Conservation (phyloP, 2,329 filamentous ascomycete genomes). For the Colletotrichum camelliae region DNA sequence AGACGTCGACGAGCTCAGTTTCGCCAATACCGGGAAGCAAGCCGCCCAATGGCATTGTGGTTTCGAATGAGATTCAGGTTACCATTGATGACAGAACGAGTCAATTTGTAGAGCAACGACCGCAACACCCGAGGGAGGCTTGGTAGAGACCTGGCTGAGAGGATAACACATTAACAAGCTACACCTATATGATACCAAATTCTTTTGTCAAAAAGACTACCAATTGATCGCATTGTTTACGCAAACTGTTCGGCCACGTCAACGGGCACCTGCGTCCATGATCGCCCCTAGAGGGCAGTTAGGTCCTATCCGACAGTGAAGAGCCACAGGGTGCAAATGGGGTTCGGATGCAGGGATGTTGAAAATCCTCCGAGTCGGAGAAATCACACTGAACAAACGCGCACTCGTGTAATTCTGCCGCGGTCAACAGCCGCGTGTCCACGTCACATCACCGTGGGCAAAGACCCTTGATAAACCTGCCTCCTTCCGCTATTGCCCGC, state of each 20-base stretch:
- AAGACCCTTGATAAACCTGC: neutral
- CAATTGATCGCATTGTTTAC: neutral
- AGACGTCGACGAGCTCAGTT: constrained; percentile 20
- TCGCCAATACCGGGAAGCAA: constrained; percentile 18
- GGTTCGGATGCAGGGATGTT: neutral
- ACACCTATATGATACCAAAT: neutral
- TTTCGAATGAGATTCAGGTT: constrained; percentile 47
- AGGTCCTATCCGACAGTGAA: neutral
- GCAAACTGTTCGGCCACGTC: neutral
- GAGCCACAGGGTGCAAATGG: neutral
- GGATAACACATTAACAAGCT: neutral
- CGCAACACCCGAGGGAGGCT: neutral
- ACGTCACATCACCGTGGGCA: neutral
- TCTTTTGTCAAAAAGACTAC: neutral
- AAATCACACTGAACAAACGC: neutral
- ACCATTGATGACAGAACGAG: constrained; percentile 26
- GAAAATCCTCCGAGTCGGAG: neutral
- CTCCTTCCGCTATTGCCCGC: neutral
- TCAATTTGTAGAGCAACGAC: neutral
- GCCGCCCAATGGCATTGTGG: constrained; percentile 37
- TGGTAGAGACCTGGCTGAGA: neutral
- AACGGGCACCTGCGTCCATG: neutral
- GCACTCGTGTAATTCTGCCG: neutral
- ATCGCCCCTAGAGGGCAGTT: neutral
- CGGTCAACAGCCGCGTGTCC: neutral